Evolutionary conservation across 345 rosid species (phyloP).

Genomic region (Turritis glabra): DNA sequence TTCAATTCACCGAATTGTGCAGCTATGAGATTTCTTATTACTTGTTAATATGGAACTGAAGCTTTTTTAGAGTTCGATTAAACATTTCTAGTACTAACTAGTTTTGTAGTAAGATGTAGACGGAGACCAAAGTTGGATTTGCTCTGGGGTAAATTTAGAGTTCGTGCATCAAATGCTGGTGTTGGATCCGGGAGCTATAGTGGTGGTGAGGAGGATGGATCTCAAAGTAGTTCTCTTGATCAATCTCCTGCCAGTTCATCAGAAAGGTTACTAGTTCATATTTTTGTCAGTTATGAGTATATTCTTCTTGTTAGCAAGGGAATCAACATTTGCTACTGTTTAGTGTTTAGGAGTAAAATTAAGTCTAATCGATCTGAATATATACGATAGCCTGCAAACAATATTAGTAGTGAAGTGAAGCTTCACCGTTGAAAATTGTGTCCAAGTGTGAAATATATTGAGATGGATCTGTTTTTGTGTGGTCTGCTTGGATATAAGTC

Average conservation of each 20-base stretch:
- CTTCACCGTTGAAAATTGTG: neutral
- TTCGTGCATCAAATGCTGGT: constrained; percentile 62
- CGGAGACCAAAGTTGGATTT: constrained; percentile 44
- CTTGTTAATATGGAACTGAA: neutral
- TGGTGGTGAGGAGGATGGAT: constrained; percentile 53
- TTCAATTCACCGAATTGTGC: neutral
- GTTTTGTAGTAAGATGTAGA: constrained; percentile 69
- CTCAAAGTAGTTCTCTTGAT: constrained; percentile 46
- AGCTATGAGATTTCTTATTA: neutral
- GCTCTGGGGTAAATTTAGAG: constrained; percentile 44
- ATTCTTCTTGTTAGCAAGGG: neutral
- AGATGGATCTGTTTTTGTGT: neutral
- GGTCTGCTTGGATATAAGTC: neutral
- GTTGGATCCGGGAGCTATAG: constrained; percentile 71
- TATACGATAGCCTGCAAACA: neutral
- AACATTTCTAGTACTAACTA: constrained; percentile 4
- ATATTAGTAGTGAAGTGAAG: neutral
- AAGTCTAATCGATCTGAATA: neutral
- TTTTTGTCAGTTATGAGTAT: neutral
- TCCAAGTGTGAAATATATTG: neutral
- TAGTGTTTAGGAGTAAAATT: neutral
- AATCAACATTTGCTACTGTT: constrained; percentile 4
- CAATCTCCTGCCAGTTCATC: constrained; percentile 47
- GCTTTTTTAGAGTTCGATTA: neutral
- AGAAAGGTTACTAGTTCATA: constrained; percentile 54